A percentile compares a stretch with the other conserved stretches of the same genome.
These are phyloP conservation scores for Stromatinia cepivora DNA, from an alignment of 2,329 filamentous ascomycete genomes.

Conservation along the genomic window DNA sequence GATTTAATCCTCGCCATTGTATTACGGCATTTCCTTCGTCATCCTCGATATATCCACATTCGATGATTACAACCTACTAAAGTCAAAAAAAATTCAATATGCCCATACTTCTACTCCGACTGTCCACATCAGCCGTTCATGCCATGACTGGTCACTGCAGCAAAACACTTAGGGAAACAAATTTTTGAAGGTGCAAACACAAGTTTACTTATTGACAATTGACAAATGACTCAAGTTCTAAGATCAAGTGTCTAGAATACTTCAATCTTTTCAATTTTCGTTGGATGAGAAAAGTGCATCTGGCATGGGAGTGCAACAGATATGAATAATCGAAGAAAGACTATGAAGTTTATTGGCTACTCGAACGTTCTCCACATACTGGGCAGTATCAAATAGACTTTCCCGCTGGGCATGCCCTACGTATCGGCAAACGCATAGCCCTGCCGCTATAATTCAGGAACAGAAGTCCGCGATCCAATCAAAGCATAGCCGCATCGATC, in stretches of 20 bases:
- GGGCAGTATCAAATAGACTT: not conserved
- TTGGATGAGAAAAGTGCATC: not conserved
- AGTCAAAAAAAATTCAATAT: not conserved
- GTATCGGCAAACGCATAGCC: slow-evolving; percentile 6
- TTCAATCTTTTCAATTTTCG: not conserved
- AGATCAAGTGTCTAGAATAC: not conserved
- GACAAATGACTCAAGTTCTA: not conserved
- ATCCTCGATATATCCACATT: not conserved
- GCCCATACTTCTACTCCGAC: not conserved
- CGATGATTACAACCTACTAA: not conserved
- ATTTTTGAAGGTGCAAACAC: not conserved
- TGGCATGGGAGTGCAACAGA: not conserved
- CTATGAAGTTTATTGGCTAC: not conserved
- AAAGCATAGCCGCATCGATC: slow-evolving; percentile 13
- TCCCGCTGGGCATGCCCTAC: slow-evolving; percentile 4
- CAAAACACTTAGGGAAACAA: not conserved
- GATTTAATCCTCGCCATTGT: not conserved
- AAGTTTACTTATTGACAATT: not conserved
- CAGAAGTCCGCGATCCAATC: slow-evolving; percentile 16
- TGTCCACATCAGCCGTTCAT: not conserved
- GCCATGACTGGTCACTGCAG: slow-evolving; percentile 10
- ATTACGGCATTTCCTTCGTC: not conserved
- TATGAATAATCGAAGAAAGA: not conserved
- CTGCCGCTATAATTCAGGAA: slow-evolving; percentile 19
- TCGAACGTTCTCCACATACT: not conserved